Evolutionary conservation across 2,329 filamentous ascomycete species (phyloP).

Genomic region (Fusarium torreyae): DNA sequence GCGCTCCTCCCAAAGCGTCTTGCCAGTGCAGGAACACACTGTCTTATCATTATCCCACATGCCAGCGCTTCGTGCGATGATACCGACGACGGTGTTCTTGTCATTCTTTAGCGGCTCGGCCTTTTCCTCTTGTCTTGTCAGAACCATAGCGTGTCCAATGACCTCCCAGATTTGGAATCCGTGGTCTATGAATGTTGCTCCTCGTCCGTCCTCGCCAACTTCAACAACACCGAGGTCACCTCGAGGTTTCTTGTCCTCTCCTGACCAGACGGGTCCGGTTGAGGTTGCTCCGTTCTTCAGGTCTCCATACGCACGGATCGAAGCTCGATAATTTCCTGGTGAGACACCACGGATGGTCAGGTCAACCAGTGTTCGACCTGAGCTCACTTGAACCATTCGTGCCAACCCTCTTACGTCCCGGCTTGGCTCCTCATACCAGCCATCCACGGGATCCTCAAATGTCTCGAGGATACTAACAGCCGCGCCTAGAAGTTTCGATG

Average conservation of each 20-base stretch:
- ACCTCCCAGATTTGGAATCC: conserved; percentile 94
- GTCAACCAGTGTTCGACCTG: conserved; percentile 86
- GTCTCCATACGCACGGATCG: conserved; percentile 88
- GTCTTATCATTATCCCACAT: conserved; percentile 99
- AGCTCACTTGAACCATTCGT: conserved; percentile 92
- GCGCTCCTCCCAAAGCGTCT: conserved; percentile 98
- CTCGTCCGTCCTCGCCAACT: conserved; percentile 82
- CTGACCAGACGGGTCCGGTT: conserved; percentile 86
- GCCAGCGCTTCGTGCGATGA: conserved; percentile 95
- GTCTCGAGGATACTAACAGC: conserved; percentile 98
- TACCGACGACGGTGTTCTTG: conserved; percentile 88
- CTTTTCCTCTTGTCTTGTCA: conserved; percentile 75
- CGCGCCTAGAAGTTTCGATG: conserved; percentile 66
- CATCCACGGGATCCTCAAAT: conserved; percentile 71
- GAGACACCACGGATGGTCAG: conserved; percentile 86
- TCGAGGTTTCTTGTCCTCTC: conserved; percentile 61
- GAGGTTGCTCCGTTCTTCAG: conserved; percentile 87
- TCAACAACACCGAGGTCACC: conserved; percentile 80
- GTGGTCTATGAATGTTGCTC: conserved; percentile 84
- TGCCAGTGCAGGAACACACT: conserved; percentile 96
- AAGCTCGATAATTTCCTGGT: conserved; percentile 86
- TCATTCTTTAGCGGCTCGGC: conserved; percentile 77
- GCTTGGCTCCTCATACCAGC: conserved; percentile 56
- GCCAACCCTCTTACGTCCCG: conserved; percentile 85
- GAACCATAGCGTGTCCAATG: conserved; percentile 92